Evolutionary conservation across 2,329 filamentous ascomycete species (phyloP), one percentile per base, ranked within the genome.

Genomic region (Ophiosphaerella korrae): DNA sequence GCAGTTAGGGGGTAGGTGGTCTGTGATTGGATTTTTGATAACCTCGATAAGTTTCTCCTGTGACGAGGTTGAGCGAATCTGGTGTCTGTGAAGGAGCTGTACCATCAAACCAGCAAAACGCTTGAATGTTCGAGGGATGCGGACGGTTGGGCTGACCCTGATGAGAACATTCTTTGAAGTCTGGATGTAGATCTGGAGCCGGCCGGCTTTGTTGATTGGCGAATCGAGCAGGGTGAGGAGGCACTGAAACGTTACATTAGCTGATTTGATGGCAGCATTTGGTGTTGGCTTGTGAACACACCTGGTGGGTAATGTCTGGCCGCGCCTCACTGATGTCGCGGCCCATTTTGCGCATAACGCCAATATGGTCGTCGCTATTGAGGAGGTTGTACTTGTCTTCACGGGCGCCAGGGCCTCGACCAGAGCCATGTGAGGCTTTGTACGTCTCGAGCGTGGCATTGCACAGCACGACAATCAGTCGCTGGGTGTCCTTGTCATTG

Each of bases 301-400:
- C 93, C 90, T 97, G 94, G 75, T 99, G 94, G 39, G 94, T 96
- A 69, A 99, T 99, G 76, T 99, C 94, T 38, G 94, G 94, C 64
- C 94, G 87, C 53, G 94, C 94, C 77, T 99, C 94, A 74, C 92
- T 97, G 62, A 99, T 97, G 74, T 99, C 94, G 65, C 94, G 85
- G 74, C 96, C 96, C 93, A 97, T 97, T 82, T 97, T 99, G 70
- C 94, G 88, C 92, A 99, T 96, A 60, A 97, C 89, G 57, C 94
- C 94, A 64, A 99, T 99, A 74, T 99, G 94, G 77, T 99, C 94
- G 72, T 99, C 94, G 76, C 92, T 97, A 82, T 99, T 99, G 69
- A 99, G 86, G 45, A 99, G 82, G 55, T 93, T 96, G 77, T 96
- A 99, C 76, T 97, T 97, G 74, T 97, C 93, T 67, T 97, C 92